phyloP scores from a whole-genome alignment of 1,284 basidiomycete genomes.

The Pascua guehoae region DNA sequence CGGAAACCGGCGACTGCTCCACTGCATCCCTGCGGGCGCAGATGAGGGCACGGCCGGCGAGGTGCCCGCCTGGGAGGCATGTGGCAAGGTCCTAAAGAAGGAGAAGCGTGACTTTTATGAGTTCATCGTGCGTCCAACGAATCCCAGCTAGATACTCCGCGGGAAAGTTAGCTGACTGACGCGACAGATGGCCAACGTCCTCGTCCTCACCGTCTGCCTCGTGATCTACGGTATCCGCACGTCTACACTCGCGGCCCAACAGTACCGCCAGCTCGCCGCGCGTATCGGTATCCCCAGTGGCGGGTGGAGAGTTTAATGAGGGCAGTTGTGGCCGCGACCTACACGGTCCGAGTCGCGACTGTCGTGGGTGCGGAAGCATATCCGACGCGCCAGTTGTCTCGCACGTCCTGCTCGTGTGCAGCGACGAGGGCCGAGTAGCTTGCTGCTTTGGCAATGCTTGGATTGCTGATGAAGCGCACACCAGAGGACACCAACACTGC shows the following conservation, averaged over 20 bases:
- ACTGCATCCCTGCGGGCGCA: conserved; percentile 58
- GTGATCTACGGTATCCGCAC: conserved; percentile 64
- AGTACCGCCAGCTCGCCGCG: conserved; percentile 75
- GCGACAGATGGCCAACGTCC: conserved; percentile 58
- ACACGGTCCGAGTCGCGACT: too few relatives aligned
- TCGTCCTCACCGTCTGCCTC: conserved; percentile 65
- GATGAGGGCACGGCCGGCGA: conserved; percentile 47
- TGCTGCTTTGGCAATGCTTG: too few relatives aligned
- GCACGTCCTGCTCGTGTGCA: too few relatives aligned
- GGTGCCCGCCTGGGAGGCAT: conserved; percentile 80
- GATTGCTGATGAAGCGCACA: too few relatives aligned
- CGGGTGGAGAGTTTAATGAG: not conserved
- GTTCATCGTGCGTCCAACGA: conserved; percentile 66
- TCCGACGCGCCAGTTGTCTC: too few relatives aligned
- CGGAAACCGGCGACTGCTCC: conserved; percentile 78
- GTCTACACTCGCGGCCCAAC: conserved; percentile 63
- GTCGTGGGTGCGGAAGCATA: too few relatives aligned
- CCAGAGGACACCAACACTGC: too few relatives aligned
- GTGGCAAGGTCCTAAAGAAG: conserved; percentile 70
- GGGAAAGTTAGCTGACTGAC: not conserved
- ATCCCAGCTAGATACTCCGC: not conserved
- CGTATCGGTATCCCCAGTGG: conserved; percentile 58
- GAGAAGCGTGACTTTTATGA: conserved; percentile 83
- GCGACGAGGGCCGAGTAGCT: too few relatives aligned
- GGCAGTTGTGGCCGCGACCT: not conserved